Base-by-base conservation (phyloP, 2,329 filamentous ascomycete genomes). In the Ceratocystis cacaofunesta region DNA sequence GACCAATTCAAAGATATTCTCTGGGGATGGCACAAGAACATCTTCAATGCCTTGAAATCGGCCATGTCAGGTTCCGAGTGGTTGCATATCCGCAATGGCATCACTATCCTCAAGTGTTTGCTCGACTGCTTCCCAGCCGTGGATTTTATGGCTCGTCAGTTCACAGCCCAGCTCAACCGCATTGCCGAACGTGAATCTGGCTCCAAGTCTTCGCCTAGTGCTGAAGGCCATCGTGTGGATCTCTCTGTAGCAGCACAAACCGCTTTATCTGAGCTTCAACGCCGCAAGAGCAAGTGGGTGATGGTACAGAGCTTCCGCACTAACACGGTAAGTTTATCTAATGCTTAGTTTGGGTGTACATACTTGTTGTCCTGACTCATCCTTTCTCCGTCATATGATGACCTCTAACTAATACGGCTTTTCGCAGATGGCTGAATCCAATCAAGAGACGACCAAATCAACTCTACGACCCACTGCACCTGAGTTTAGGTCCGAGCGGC, bases 21-120 rank as follows among this genome's bases (percentile, higher is more conserved):
- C 41, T 94, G 88, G 78, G 88, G 89, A 70, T 97, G 92, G 91
- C 95, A 99, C 74, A 85, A 87, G 70, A 85, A 88, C 69, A 77
- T 99, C 55, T 88, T 88, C 70, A 83, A 79, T 62, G 90, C 92
- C 1, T 78, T 99, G 65, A 92, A 91, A 73, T 82, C 82, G 46
- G 96, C 92, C 73, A 80, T 99, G 60, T 84, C 85, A 19, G 87
- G 87, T 32, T 85, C 84, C 41, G 92, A 97, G 75, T 99, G 94
- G 83, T 96, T 96, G 88, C 92, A 96, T 74, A 95, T 97, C 72
- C 86, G 92, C 65, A 99, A 99, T 73, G 90, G 91, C 57, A 95
- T 97, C 70, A 94, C 88, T 66, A 81, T 97, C 3, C 79, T 99
- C 67, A 95, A 94, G 73, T 82, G 84, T 10, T 81, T 96, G 61